Conservation (phyloP, 176 grass and related monocot genomes). For the Triticum turgidum region DNA sequence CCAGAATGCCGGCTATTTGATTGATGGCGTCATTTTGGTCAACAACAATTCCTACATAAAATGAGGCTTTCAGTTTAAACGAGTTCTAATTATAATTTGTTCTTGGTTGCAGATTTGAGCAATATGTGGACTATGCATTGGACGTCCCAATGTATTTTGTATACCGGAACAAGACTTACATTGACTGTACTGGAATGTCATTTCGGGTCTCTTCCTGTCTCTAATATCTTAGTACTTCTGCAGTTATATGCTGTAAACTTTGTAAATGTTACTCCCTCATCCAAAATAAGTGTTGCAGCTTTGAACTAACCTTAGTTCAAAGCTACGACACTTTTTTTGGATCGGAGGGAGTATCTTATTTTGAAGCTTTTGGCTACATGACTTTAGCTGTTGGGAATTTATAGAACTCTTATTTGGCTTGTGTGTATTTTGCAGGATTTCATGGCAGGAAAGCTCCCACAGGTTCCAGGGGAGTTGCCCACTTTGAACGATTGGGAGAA, state of each 20-base stretch:
- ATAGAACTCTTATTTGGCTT: conserved; percentile 14
- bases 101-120: conserved; percentile 72
- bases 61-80: conserved; percentile 17
- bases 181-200: conserved; percentile 94
- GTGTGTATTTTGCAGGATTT: conserved; percentile 70
- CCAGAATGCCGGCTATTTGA: neutral
- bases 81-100: conserved; percentile 30
- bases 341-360: neutral
- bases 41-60: conserved; percentile 24
- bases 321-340: too few species aligned
- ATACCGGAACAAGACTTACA: conserved; percentile 89
- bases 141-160: conserved; percentile 99
- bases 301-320: too few species aligned
- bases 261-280: neutral
- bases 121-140: conserved; percentile 91
- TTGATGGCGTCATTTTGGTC: conserved; percentile 3
- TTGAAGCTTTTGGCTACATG: neutral
- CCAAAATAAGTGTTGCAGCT: too few species aligned
- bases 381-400: conserved; percentile 13
- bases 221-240: conserved; percentile 8
- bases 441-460: conserved; percentile 89
- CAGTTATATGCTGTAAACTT: conserved; percentile 8
- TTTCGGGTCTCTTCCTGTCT: conserved; percentile 74
- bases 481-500: conserved; percentile 99
- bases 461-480: conserved; percentile 80